Evolutionary conservation across 2,329 filamentous ascomycete genomes (phyloP).

Genomic region (Fusarium camptoceras): DNA sequence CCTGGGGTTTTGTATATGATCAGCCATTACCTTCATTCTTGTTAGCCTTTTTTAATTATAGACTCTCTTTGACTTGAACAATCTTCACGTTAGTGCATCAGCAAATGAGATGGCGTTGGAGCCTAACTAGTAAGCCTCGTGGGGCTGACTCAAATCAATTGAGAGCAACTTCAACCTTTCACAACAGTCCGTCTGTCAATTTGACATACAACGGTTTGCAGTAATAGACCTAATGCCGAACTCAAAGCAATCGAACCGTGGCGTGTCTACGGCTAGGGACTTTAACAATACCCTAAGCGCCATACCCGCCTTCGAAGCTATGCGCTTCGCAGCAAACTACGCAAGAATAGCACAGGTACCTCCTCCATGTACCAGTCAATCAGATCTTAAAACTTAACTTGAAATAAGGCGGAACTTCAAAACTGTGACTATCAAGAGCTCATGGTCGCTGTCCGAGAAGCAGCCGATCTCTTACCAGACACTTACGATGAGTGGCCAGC

Average conservation of each 20-base stretch:
- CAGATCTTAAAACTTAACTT: neutral
- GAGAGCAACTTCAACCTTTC: neutral
- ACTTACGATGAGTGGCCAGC: neutral
- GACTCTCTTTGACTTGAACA: neutral
- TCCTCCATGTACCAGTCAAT: rapidly evolving
- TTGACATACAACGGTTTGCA: too few relatives aligned
- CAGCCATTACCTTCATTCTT: neutral
- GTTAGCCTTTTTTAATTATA: neutral
- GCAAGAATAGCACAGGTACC: slow-evolving; percentile 4
- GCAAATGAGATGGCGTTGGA: neutral
- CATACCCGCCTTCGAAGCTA: slow-evolving; percentile 11
- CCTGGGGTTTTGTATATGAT: neutral
- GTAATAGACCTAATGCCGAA: slow-evolving; percentile 1
- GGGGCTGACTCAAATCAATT: slow-evolving; percentile 3
- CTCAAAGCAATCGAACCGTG: neutral
- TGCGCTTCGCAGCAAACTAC: slow-evolving; percentile 16
- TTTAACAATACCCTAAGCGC: slow-evolving; percentile 1
- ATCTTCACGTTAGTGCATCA: neutral
- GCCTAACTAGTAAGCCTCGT: neutral
- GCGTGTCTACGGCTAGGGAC: neutral
- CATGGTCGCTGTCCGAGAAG: neutral
- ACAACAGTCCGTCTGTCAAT: too few relatives aligned
- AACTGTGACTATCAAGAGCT: slow-evolving; percentile 4
- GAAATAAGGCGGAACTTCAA: neutral
- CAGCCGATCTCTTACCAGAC: neutral